These are phyloP conservation scores for Podila minutissima DNA, from an alignment of 192 early-diverging fungal genomes.

Conservation along the genomic window DNA sequence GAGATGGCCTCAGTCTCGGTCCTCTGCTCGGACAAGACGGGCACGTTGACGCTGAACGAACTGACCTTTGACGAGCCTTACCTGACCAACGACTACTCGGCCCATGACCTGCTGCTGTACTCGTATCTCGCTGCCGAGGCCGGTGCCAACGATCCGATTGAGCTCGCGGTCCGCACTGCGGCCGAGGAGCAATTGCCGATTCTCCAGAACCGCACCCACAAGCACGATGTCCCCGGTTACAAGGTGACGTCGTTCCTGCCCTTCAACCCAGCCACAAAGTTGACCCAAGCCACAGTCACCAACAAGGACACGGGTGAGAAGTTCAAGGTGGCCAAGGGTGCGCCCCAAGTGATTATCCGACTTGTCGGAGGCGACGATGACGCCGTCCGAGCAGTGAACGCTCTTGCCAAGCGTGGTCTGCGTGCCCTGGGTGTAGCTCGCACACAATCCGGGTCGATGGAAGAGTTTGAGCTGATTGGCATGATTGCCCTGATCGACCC, in stretches of 20 bases:
- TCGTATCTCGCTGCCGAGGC: conserved; percentile 89
- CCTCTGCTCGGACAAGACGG: conserved; percentile 89
- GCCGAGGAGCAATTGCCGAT: conserved; percentile 77
- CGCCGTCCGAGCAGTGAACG: conserved; percentile 83
- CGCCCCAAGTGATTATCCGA: conserved; percentile 90
- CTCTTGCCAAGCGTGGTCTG: conserved; percentile 81
- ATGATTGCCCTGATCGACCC: conserved; percentile 94
- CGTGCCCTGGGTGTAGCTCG: conserved; percentile 93
- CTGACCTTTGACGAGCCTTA: conserved; percentile 93
- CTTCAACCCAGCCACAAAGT: conserved; percentile 95
- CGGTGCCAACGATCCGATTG: conserved; percentile 93
- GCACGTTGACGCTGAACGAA: conserved; percentile 94
- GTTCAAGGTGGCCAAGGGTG: conserved; percentile 93
- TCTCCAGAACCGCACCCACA: conserved; percentile 62
- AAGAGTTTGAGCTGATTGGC: conserved; percentile 84
- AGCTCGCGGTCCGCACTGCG: conserved; percentile 86
- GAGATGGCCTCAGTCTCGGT: conserved; percentile 93
- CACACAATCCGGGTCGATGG: conserved; percentile 72
- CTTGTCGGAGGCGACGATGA: conserved; percentile 86
- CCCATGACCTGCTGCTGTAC: conserved; percentile 84
- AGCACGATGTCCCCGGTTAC: conserved; percentile 85
- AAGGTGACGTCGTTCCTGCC: conserved; percentile 92
- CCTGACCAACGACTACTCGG: conserved; percentile 68
- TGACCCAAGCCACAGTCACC: conserved; percentile 89
- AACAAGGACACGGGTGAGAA: conserved; percentile 80